Evolutionary conservation across 139 green algal genomes (phyloP), one percentile per base, ranked within the genome.

Genomic region (Chlorella sp.): DNA sequence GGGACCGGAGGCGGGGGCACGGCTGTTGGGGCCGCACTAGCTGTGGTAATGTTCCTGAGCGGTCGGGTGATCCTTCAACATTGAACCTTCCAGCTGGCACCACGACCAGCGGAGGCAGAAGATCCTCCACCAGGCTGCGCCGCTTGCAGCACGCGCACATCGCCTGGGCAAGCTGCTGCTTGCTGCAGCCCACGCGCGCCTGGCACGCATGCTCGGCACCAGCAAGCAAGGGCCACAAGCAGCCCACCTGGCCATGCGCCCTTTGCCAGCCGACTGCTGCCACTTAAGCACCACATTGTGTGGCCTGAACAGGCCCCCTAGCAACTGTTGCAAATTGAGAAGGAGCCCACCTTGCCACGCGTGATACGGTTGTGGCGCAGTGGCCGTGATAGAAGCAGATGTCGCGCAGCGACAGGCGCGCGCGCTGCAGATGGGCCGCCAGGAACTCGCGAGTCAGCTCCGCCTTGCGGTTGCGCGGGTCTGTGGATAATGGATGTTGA

Each of bases 401-500:
- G 40, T 82, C 76, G 38, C 72, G 76, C 38, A n/a, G 67, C 36
- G 34, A 70, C 32, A 70, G 64, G 26, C 76, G 58, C 38, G 76
- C 76, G 28, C 60, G 34, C 72, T 44, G 26, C 51, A 82, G 76
- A 58, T 82, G 76, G 9, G 36, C n/a, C 34, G 40, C 40, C 38
- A 82, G 28, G 26, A 82, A 82, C 22, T 82, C 76, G 36, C 41
- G 58, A 14, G 76, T 58, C 58, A 82, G 76, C 58, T 82, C 58
- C 26, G 76, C 76, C 58, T 82, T 82, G 76, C 76, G 76, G 58
- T 82, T 82, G 58, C 76, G 76, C 9, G 76, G 76, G 76, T 82
- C 76, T 82, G 76, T 28, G 51, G 51, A 54, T 8, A 11, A 8
- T 19, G 46, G 46, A 8, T 19, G 46, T 19, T 54, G 46, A 54